Evolutionary conservation across 306 rosid genomes (phyloP).

Genomic region (Castanea mollissima): DNA sequence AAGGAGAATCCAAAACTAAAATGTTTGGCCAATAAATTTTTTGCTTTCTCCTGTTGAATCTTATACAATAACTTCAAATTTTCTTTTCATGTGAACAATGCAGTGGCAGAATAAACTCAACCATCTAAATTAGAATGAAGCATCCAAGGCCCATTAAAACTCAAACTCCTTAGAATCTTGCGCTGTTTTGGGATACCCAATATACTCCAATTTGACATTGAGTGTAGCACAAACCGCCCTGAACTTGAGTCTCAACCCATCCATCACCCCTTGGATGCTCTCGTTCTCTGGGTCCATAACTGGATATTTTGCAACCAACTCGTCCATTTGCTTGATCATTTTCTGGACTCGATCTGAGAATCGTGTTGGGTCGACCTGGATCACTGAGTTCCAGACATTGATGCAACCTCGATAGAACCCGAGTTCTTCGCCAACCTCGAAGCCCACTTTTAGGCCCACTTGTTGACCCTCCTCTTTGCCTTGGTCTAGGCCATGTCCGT

Average conservation of each 20-base stretch:
- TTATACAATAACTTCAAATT: too few species aligned
- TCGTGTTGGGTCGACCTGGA: slow-evolving; percentile 43
- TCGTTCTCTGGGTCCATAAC: slow-evolving; percentile 65
- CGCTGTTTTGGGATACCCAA: slow-evolving; percentile 52
- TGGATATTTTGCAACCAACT: slow-evolving; percentile 56
- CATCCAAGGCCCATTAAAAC: slow-evolving; percentile 33
- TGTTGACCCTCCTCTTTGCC: slow-evolving; percentile 63
- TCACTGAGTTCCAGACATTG: slow-evolving; percentile 49
- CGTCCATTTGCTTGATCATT: slow-evolving; percentile 62
- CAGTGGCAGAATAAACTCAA: too few species aligned
- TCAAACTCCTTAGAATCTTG: slow-evolving; percentile 36
- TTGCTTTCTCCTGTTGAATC: too few species aligned
- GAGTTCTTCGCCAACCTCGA: slow-evolving; percentile 74
- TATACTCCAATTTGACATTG: slow-evolving; percentile 64
- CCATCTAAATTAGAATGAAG: too few species aligned
- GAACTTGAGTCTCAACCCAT: slow-evolving; percentile 67
- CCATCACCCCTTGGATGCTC: slow-evolving; percentile 63
- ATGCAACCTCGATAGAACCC: slow-evolving; percentile 77
- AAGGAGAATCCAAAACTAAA: too few species aligned
- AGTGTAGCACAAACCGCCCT: slow-evolving; percentile 58
- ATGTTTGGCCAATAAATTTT: too few species aligned
- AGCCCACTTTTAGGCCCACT: slow-evolving; percentile 74
- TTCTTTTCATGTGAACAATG: too few species aligned
- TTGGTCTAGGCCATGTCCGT: slow-evolving; percentile 42
- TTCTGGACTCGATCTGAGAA: slow-evolving; percentile 53